Percentiles rank a stretch among this genome's conserved stretches.
Evolutionary conservation across 129 eudicot genomes (phyloP).

Genomic region (Centrapalus pauciflorus): DNA sequence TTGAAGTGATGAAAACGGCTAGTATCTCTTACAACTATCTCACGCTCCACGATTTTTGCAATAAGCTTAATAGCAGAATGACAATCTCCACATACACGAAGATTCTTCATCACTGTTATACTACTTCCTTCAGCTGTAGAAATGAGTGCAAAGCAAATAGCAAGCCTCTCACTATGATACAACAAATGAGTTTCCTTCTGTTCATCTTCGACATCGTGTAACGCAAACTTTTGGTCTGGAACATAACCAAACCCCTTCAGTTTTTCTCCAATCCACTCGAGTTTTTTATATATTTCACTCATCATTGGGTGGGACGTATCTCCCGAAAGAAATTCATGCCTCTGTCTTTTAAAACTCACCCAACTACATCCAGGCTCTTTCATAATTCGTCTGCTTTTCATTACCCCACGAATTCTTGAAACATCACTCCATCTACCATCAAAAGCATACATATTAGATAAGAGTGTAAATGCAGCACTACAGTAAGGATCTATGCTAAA

Average conservation of each 20-base stretch:
- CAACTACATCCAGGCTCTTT: slow-evolving; percentile 68
- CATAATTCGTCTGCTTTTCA: slow-evolving; percentile 44
- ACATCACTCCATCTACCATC: slow-evolving; percentile 74
- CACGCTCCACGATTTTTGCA: slow-evolving; percentile 45
- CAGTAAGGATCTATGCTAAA: slow-evolving; percentile 56
- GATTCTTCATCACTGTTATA: slow-evolving; percentile 57
- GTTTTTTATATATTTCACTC: slow-evolving; percentile 30
- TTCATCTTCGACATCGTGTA: slow-evolving; percentile 58
- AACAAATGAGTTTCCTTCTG: slow-evolving; percentile 42
- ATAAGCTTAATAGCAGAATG: slow-evolving; percentile 55
- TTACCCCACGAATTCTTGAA: slow-evolving; percentile 53
- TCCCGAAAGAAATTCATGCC: slow-evolving; percentile 42
- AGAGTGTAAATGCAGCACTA: slow-evolving; percentile 55
- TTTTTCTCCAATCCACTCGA: slow-evolving; percentile 42
- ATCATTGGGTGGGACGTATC: slow-evolving; percentile 46
- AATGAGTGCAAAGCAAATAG: slow-evolving; percentile 45
- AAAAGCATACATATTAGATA: slow-evolving; percentile 74
- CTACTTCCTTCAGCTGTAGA: slow-evolving; percentile 33
- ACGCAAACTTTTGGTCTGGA: slow-evolving; percentile 41
- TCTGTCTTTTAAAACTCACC: slow-evolving; percentile 41
- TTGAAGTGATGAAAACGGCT: slow-evolving; percentile 56
- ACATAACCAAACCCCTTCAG: slow-evolving; percentile 45
- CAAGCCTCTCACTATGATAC: slow-evolving; percentile 54
- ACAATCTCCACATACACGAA: slow-evolving; percentile 59
- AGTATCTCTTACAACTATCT: slow-evolving; percentile 48